Percentiles rank a stretch among this genome's conserved stretches.
phyloP scores from a whole-genome alignment of 2,329 filamentous ascomycete species.

The Macroventuria anomochaeta region DNA sequence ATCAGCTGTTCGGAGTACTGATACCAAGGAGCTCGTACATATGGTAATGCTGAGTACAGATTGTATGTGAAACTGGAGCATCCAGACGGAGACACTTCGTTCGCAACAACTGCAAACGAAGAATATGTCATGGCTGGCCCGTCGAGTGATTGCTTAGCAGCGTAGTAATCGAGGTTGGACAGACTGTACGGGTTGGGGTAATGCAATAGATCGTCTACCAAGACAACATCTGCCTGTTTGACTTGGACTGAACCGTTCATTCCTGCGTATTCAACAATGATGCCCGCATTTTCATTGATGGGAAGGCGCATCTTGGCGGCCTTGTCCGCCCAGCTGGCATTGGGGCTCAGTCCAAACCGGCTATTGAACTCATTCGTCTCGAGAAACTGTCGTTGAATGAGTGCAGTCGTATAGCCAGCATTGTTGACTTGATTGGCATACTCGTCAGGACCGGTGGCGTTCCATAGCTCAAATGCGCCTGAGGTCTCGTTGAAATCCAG shows the following conservation, averaged over 20 bases:
- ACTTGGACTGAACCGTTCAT: constrained; percentile 72
- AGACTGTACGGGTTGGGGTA: constrained; percentile 64
- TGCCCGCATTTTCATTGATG: constrained; percentile 60
- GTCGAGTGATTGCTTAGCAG: constrained; percentile 69
- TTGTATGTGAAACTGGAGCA: constrained; percentile 73
- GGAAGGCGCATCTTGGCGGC: constrained; percentile 63
- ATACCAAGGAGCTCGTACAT: constrained; percentile 70
- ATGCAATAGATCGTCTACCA: constrained; percentile 69
- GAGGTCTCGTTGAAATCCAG: constrained; percentile 63
- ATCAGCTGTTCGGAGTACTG: constrained; percentile 73
- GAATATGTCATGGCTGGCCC: constrained; percentile 78
- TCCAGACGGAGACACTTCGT: constrained; percentile 68
- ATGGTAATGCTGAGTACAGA: constrained; percentile 68
- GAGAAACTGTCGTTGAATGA: constrained; percentile 63
- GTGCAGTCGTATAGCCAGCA: constrained; percentile 71
- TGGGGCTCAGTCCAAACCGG: constrained; percentile 61
- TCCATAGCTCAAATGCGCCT: constrained; percentile 38
- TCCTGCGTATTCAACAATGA: constrained; percentile 68
- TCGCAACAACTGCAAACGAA: constrained; percentile 71
- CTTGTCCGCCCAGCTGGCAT: constrained; percentile 65
- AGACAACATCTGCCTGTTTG: constrained; percentile 74
- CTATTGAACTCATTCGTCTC: constrained; percentile 65
- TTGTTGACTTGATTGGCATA: constrained; percentile 72
- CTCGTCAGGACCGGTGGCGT: constrained; percentile 77
- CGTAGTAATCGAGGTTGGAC: constrained; percentile 71